These are phyloP conservation scores for Ceratobasidium sp. DNA, from an alignment of 1,284 basidiomycete species.

Conservation along the genomic window DNA sequence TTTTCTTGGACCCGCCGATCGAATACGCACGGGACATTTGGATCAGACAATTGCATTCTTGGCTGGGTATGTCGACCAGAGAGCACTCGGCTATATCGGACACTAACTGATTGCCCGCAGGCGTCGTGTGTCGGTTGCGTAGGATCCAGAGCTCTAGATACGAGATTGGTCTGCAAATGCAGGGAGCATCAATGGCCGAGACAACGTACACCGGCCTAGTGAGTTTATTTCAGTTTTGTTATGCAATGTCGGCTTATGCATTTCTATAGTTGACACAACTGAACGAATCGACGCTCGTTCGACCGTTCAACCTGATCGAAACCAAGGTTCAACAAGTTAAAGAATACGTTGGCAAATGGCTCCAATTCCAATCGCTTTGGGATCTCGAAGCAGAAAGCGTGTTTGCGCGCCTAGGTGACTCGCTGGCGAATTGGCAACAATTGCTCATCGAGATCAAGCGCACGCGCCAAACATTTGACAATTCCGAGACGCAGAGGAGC, in stretches of 20 bases:
- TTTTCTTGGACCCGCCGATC: constrained; percentile 97
- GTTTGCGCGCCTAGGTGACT: constrained; percentile 93
- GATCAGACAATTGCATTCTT: constrained; percentile 90
- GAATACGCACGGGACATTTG: constrained; percentile 92
- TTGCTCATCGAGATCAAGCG: constrained; percentile 96
- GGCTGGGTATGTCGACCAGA: constrained; percentile 67
- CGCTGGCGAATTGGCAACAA: constrained; percentile 91
- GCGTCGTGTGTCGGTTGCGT: constrained; percentile 86
- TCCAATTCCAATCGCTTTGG: constrained; percentile 99
- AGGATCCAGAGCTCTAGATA: constrained; percentile 94
- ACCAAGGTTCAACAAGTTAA: constrained; percentile 85
- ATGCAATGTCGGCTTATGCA: background rate
- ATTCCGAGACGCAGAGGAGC: constrained; percentile 88
- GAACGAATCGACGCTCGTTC: constrained; percentile 74
- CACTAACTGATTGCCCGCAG: constrained; percentile 50
- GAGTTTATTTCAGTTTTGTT: constrained; percentile 45
- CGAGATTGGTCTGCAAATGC: constrained; percentile 92
- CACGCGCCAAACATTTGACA: constrained; percentile 95
- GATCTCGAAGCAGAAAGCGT: constrained; percentile 97
- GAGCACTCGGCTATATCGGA: background rate
- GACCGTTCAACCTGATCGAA: constrained; percentile 88
- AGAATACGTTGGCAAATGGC: constrained; percentile 95
- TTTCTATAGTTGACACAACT: constrained; percentile 73
- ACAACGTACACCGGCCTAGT: constrained; percentile 85
- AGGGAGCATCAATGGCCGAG: constrained; percentile 65